Evolutionary conservation across 768 basidiomycete species (phyloP), one percentile per base, ranked within the genome.

Genomic region (Neoboletus magnificus): DNA sequence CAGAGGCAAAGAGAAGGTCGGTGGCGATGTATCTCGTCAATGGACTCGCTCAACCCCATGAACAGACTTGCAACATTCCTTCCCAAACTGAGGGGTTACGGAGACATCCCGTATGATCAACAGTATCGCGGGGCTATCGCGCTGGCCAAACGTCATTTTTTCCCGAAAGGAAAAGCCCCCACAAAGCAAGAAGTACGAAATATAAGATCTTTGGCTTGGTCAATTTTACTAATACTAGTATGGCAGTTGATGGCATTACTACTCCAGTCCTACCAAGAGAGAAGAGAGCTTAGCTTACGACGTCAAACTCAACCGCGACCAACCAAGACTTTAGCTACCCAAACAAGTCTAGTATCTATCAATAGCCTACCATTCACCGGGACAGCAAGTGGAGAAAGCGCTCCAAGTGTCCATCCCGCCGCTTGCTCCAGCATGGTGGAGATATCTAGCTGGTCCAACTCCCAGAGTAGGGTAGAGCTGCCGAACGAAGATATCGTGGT

Each of bases 91-190:
- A 61, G 66, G 44, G 69, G 66, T 30, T 70, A 66, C 15, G 68
- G 66, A 9, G 55, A 70, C 35, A 58, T 70, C 3, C 62, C 66
- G 8, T 68, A 68, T 13, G 60, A 62, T 15, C 51, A 58, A 43
- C 59, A 70, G 43, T 69, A 69, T 33, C 66, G 62, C 35, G 68
- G 64, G 9, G 63, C 66, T 4, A 58, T 70, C 10, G 68, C 68
- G 3, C 46, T 69, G 15, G 66, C 68, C 39, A 64, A 64, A 43
- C 68, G 67, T 1, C 64, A 69, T 35, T 69, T 70, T 42, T 60
- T 66, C 40, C 64, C 68, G 5, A 60, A 54, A 15, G 66, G 66
- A 49, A 55, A 50, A 5, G 39, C 52, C 3, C 62, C 55, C 22
- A 69, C 68, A 22, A 69, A 68, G 62, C 60, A 59, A 51, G 60